A percentile compares a stretch with the other conserved stretches of the same genome.
Evolutionary conservation across 2,329 filamentous ascomycete genomes (phyloP).

Genomic region (Cercospora berteroae): DNA sequence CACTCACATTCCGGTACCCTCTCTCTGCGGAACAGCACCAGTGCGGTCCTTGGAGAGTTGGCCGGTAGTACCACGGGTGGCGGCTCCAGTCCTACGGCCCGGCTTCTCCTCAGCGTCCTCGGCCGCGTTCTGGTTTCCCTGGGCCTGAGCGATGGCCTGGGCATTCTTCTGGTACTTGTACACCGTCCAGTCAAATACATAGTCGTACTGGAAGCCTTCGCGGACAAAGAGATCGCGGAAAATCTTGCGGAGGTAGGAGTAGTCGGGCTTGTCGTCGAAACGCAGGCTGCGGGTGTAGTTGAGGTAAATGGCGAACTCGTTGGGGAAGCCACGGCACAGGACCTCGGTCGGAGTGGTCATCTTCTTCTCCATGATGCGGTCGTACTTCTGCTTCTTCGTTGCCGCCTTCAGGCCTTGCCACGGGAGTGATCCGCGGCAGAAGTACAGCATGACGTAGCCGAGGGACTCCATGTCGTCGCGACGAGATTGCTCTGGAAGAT

Average conservation of each 20-base stretch:
- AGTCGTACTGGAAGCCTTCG: slow-evolving; percentile 99
- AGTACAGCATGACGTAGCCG: slow-evolving; percentile 99
- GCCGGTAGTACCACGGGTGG: slow-evolving; percentile 61
- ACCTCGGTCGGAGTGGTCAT: slow-evolving; percentile 99
- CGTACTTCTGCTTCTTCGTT: slow-evolving; percentile 94
- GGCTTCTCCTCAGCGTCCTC: slow-evolving; percentile 71
- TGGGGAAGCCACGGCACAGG: slow-evolving; percentile 97
- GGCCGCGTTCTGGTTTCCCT: slow-evolving; percentile 58
- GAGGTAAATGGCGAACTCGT: slow-evolving; percentile 98
- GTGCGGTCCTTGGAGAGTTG: slow-evolving; percentile 64
- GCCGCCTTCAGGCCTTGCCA: slow-evolving; percentile 82
- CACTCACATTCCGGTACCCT: slow-evolving; percentile 97
- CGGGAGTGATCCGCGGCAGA: slow-evolving; percentile 96
- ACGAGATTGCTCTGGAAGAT: slow-evolving; percentile 78
- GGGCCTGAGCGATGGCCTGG: slow-evolving; percentile 82
- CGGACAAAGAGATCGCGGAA: slow-evolving; percentile 99
- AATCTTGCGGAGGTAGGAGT: slow-evolving; percentile 99
- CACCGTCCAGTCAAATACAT: slow-evolving; percentile 99
- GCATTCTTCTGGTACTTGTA: slow-evolving; percentile 99
- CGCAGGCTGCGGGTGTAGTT: slow-evolving; percentile 98
- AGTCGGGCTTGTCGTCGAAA: slow-evolving; percentile 99
- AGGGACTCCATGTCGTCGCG: slow-evolving; percentile 99
- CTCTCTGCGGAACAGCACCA: slow-evolving; percentile 72
- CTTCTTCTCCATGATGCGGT: slow-evolving; percentile 99
- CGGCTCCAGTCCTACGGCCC: slow-evolving; percentile 57